These are phyloP conservation scores for Mycena citricolor DNA, from an alignment of 1,284 basidiomycete genomes.

Conservation along the genomic window DNA sequence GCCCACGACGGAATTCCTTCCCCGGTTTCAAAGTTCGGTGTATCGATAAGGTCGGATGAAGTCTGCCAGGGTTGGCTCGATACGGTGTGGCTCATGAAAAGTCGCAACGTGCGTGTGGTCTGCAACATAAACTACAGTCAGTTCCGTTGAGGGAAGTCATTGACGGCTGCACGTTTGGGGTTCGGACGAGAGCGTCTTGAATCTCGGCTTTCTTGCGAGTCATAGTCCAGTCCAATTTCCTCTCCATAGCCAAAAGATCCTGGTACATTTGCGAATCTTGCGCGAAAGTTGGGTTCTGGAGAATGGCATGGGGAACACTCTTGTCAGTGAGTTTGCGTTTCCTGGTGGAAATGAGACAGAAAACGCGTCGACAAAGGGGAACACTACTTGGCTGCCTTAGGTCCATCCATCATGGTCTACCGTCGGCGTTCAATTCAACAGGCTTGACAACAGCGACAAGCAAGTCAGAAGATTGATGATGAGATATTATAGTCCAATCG, in stretches of 20 bases:
- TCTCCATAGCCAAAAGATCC: slow-evolving; percentile 85
- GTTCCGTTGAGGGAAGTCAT: slow-evolving; percentile 3
- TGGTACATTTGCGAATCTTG: slow-evolving; percentile 86
- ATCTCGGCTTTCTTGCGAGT: slow-evolving; percentile 89
- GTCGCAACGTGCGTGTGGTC: slow-evolving; percentile 83
- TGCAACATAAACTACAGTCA: slow-evolving; percentile 31
- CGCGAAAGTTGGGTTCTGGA: slow-evolving; percentile 68
- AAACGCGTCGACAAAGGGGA: neutral
- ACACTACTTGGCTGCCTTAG: slow-evolving; percentile 38
- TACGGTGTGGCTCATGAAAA: slow-evolving; percentile 88
- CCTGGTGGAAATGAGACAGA: slow-evolving; percentile 36
- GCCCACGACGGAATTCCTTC: slow-evolving; percentile 90
- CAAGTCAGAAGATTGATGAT: slow-evolving; percentile 3
- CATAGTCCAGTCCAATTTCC: slow-evolving; percentile 94
- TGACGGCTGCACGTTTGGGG: slow-evolving; percentile 45
- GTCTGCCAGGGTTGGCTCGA: slow-evolving; percentile 86
- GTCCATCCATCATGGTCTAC: slow-evolving; percentile 26
- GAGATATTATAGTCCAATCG: slow-evolving; percentile 8
- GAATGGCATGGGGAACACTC: slow-evolving; percentile 69
- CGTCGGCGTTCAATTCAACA: neutral
- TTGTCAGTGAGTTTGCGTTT: slow-evolving; percentile 82
- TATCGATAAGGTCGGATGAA: slow-evolving; percentile 38
- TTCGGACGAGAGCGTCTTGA: slow-evolving; percentile 72
- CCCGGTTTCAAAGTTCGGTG: slow-evolving; percentile 56
- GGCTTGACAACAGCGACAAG: slow-evolving; percentile 14